Base-by-base conservation (phyloP, 345 rosid genomes). In the Gossypium herbaceum region DNA sequence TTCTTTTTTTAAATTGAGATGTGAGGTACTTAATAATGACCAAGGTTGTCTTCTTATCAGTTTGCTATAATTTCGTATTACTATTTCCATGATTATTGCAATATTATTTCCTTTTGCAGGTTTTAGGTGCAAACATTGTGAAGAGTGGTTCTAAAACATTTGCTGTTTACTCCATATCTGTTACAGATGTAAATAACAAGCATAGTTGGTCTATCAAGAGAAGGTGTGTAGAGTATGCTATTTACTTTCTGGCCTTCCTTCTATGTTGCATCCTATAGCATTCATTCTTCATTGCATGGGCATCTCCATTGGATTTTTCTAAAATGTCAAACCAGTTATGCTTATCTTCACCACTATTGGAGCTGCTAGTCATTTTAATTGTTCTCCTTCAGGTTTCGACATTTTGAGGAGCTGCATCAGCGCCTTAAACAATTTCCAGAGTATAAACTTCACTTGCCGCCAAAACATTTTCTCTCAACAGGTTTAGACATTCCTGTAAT, bases 131-230 rank as follows among this genome's bases (percentile, higher is more conserved):
- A 72, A 96, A 96, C 88, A 89, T 93, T 83, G 99, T 93, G 84
- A 87, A 83, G 85, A 87, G 98, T 82, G 89, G 88, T 77, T 92
- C 98, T 57, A 93, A 77, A 84, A 92, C 87, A 50, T 93, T 96
- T 87, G 90, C 99, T 44, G 98, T 96, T 73, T 96, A 96, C 80
- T 93, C 98, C 73, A 76, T 96, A 81, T 85, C 99, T 69, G 99
- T 92, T 73, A 85, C 97, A 25, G 98, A 93, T 84, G 89, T 86
- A 78, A 87, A 88, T 79, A 88, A 87, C 80, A 88, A 81, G 75
- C 88, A 92, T 83, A 84, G 90, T 80, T 96, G 99, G 99, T 93
- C 98, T 24, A 91, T 96, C 87, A 96, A 96, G 90, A 85, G 99
- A 90, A 96, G 99, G 99, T 95, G 81, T 70, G 20, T 56, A 61